These are phyloP conservation scores for Schizonepeta tenuifolia DNA, from an alignment of 257 asterid genomes.

Conservation along the genomic window DNA sequence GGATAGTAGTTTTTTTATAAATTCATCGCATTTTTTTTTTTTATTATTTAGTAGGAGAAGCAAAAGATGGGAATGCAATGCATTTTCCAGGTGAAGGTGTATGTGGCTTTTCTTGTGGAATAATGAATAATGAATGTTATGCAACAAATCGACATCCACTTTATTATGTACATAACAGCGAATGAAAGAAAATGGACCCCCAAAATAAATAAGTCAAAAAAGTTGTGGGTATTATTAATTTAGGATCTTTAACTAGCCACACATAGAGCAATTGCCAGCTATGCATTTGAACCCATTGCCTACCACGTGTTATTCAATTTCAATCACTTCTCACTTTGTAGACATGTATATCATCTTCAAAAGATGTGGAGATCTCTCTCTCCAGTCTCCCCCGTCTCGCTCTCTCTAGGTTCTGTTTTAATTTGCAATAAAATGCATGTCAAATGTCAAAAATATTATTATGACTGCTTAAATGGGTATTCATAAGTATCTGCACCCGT, in stretches of 20 bases:
- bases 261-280: slow-evolving; percentile 27
- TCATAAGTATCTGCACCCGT: no score
- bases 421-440: no score
- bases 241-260: slow-evolving; percentile 17
- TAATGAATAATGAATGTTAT: background rate
- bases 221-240: background rate
- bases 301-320: slow-evolving; percentile 27
- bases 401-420: no score
- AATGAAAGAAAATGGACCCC: slow-evolving; percentile 5
- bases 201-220: slow-evolving; percentile 17
- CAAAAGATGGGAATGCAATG: no score
- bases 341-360: slow-evolving; percentile 26
- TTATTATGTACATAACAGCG: background rate
- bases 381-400: background rate
- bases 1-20: no score
- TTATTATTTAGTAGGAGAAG: no score
- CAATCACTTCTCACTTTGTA: slow-evolving; percentile 19
- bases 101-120: background rate
- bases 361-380: slow-evolving; percentile 26
- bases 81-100: no score
- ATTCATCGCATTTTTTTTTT: no score
- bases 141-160: slow-evolving; percentile 27
- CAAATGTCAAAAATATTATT: no score
- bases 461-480: no score
- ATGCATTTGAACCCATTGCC: slow-evolving; percentile 3